Base-by-base conservation (phyloP, 305 asterid genomes). In the Solanum chacoense region DNA sequence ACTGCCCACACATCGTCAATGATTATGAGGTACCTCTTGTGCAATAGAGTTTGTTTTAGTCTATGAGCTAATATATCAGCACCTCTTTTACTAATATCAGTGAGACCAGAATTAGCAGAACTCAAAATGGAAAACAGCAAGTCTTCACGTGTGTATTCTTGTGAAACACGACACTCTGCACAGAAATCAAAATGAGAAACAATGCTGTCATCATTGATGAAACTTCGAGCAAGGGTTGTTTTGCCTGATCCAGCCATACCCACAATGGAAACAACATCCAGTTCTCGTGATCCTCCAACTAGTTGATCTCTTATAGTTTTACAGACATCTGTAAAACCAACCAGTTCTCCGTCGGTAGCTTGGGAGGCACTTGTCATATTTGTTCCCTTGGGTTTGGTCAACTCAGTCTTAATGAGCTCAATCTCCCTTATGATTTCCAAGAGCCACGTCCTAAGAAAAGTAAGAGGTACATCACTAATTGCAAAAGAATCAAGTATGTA, bases 281-380 rank as follows among this genome's bases (percentile, higher is more conserved):
- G 90, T 3, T 83, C 40, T 24, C 10, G 72, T 28, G 73, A 69
- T 83, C 91, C 91, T 63, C 88, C 6, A 20, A 84, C 85, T 40
- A 93, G 90, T 26, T 81, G 81, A 10, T 59, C 71, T 31, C 83
- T 88, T 20, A 93, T 85, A 20, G 85, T 31, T 22, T 72, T 38
- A 12, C 40, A 59, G 91, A 92, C 96, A 37, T 91, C 93, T 34
- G 84, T 87, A 29, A 94, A 91, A 14, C 93, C 91, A 29, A 91
- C 89, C 26, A 88, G 14, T 6, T 37, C 86, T 11, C 90, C 50
- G 13, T 69, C 45, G 35, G 65, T 28, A 42, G 89, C 18, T 10
- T 18, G 29, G 26, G 45, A 79, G 22, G 55, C 26, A 40, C 76
- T 69, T 89, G 34, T 29, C 77, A 37, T 18, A 34, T 83, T n/a